phyloP scores from a whole-genome alignment of 2,329 filamentous ascomycete genomes.

The Ascochyta rabiei region DNA sequence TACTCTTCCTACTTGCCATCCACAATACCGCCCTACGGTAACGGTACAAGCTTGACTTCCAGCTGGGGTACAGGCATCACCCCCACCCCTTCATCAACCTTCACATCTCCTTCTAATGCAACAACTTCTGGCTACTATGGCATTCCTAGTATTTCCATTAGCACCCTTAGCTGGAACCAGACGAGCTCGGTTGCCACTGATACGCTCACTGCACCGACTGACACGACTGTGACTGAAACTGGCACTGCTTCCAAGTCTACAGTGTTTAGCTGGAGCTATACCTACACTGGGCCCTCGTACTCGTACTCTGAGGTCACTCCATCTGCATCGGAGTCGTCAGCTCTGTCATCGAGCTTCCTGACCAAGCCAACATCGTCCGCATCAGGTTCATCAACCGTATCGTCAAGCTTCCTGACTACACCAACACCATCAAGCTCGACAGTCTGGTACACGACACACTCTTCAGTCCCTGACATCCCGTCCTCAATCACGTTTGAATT shows the following conservation, averaged over 20 bases:
- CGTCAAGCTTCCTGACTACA: background rate
- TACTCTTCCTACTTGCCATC: slow-evolving; percentile 2
- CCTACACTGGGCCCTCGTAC: background rate
- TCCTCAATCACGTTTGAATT: slow-evolving; percentile 9
- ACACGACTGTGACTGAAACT: background rate
- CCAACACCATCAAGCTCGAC: background rate
- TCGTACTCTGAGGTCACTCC: background rate
- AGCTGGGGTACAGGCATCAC: background rate
- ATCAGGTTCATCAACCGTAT: background rate
- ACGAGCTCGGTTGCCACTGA: slow-evolving; percentile 1
- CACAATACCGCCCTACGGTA: slow-evolving; percentile 8
- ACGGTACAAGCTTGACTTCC: background rate
- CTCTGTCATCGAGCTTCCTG: background rate
- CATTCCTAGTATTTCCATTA: background rate
- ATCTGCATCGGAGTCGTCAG: background rate
- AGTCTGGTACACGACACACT: slow-evolving; percentile 2
- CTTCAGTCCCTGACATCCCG: background rate
- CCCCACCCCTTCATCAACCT: background rate
- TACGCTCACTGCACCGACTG: slow-evolving; percentile 5
- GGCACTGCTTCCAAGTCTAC: background rate
- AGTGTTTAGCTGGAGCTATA: background rate
- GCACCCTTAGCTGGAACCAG: background rate
- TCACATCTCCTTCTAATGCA: slow-evolving; percentile 1
- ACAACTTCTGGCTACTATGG: slow-evolving; percentile 6
- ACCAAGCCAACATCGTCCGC: background rate